Percentiles rank a stretch among this genome's conserved stretches.
Conservation (phyloP, 2,329 filamentous ascomycete genomes). For the Sarocladium kiliense region DNA sequence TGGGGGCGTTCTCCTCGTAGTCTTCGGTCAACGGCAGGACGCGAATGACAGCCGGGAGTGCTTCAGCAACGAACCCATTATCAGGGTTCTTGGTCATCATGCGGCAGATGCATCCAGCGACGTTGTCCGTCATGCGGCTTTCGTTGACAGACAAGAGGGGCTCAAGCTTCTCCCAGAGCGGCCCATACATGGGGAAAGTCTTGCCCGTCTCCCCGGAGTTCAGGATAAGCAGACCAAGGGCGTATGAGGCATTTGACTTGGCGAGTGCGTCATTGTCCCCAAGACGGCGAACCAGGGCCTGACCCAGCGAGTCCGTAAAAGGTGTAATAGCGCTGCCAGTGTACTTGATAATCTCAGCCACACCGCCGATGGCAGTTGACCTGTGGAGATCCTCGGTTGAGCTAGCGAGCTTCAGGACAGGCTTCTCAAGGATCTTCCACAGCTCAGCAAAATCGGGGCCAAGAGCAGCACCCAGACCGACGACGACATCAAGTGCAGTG, state of each 20-base stretch:
- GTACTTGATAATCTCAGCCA: conserved; percentile 84
- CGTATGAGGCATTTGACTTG: conserved; percentile 93
- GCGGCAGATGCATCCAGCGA: conserved; percentile 81
- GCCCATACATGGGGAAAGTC: conserved; percentile 70
- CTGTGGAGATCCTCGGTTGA: conserved; percentile 84
- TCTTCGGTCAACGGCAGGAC: conserved; percentile 87
- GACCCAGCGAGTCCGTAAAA: conserved; percentile 71
- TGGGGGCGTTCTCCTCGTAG: conserved; percentile 92
- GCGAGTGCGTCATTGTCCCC: conserved; percentile 86
- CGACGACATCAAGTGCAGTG: conserved; percentile 86
- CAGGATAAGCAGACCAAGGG: conserved; percentile 76
- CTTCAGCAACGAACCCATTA: conserved; percentile 71
- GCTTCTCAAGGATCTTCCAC: conserved; percentile 95
- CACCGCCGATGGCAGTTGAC: conserved; percentile 82
- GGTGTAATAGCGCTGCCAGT: conserved; percentile 79
- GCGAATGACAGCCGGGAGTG: conserved; percentile 73
- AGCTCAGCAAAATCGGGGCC: conserved; percentile 77
- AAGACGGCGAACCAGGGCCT: conserved; percentile 78
- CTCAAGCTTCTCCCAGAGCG: conserved; percentile 82
- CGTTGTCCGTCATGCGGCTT: conserved; percentile 85
- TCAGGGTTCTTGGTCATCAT: conserved; percentile 91
- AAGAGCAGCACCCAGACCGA: conserved; percentile 76
- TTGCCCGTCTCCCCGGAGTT: conserved; percentile 67
- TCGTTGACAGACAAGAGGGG: conserved; percentile 72
- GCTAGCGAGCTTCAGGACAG: conserved; percentile 79